phyloP scores from a whole-genome alignment of 495 filamentous ascomycete genomes.

The Neurospora tetrasperma region DNA sequence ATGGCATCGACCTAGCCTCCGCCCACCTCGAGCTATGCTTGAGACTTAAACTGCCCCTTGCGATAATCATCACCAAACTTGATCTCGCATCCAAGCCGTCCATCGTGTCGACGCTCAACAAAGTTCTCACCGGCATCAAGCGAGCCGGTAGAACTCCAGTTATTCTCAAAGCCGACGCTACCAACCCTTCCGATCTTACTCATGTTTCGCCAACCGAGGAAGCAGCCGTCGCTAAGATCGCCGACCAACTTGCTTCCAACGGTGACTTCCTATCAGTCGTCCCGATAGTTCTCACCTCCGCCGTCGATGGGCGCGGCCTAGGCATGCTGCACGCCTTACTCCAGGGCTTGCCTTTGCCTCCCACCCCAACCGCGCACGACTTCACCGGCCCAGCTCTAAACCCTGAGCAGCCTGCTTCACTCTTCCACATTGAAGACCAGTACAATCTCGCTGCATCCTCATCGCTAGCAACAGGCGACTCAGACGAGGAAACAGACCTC shows the following conservation, averaged over 20 bases:
- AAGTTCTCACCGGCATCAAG: conserved; percentile 70
- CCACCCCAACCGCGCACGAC: conserved; percentile 36
- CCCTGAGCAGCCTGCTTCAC: conserved; percentile 39
- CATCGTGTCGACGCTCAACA: conserved; percentile 56
- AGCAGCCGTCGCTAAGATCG: conserved; percentile 39
- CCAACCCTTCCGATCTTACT: conserved; percentile 21
- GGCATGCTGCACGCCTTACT: conserved; percentile 73
- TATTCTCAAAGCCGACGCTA: conserved; percentile 47
- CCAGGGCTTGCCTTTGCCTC: conserved; percentile 62
- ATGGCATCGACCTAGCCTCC: conserved; percentile 53
- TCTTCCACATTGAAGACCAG: conserved; percentile 85
- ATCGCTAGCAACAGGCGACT: conserved; percentile 29
- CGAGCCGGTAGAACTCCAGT: conserved; percentile 58
- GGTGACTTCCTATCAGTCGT: conserved; percentile 45
- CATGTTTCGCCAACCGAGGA: conserved; percentile 35
- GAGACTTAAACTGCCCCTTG: conserved; percentile 60
- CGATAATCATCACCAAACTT: conserved; percentile 81
- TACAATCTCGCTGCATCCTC: conserved; percentile 41
- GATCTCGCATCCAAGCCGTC: conserved; percentile 69
- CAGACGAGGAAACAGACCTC: conserved; percentile 24
- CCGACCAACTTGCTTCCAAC: conserved; percentile 35
- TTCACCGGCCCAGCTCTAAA: conserved; percentile 33
- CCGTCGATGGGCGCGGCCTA: conserved; percentile 76
- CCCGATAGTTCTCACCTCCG: conserved; percentile 81
- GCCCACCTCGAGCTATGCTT: conserved; percentile 83